These are phyloP conservation scores for Clavispora vitiphila DNA, from an alignment of 805 yeast genomes.

Conservation along the genomic window DNA sequence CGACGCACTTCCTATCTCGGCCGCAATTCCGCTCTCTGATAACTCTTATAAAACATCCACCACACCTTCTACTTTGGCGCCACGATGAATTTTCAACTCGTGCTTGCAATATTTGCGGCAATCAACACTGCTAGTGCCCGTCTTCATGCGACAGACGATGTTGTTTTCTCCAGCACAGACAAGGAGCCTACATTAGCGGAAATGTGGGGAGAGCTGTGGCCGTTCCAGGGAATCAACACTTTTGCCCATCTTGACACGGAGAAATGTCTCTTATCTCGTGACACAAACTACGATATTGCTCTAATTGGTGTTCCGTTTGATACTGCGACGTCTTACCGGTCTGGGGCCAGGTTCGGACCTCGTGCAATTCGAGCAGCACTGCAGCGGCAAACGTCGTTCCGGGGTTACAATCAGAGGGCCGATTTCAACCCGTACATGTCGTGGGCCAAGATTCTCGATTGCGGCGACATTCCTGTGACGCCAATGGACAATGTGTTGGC, in stretches of 20 bases:
- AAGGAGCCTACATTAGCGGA: slow-evolving; percentile 37
- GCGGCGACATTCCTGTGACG: slow-evolving; percentile 55
- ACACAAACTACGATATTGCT: slow-evolving; percentile 57
- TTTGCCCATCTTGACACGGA: slow-evolving; percentile 70
- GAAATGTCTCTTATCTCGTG: slow-evolving; percentile 50
- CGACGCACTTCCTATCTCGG: neutral
- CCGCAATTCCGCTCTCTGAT: neutral
- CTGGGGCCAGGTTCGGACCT: slow-evolving; percentile 86
- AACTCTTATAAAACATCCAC: no score
- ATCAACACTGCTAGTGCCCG: slow-evolving; percentile 3
- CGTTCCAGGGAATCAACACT: slow-evolving; percentile 59
- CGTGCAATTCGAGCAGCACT: slow-evolving; percentile 63
- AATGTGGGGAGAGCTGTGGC: slow-evolving; percentile 74
- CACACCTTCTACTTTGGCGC: no score
- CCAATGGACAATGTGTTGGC: slow-evolving; percentile 57
- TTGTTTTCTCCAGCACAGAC: slow-evolving; percentile 2
- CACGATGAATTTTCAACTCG: neutral
- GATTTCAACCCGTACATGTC: slow-evolving; percentile 46
- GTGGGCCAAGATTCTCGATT: slow-evolving; percentile 49
- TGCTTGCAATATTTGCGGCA: neutral
- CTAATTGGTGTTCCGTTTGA: slow-evolving; percentile 80
- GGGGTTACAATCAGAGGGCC: slow-evolving; percentile 70
- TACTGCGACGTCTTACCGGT: slow-evolving; percentile 71
- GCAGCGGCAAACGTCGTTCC: slow-evolving; percentile 60
- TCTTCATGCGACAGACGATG: slow-evolving; percentile 3